Evolutionary conservation across 257 asterid genomes (phyloP), one percentile per base, ranked within the genome.

Genomic region (Solanum microdontum): DNA sequence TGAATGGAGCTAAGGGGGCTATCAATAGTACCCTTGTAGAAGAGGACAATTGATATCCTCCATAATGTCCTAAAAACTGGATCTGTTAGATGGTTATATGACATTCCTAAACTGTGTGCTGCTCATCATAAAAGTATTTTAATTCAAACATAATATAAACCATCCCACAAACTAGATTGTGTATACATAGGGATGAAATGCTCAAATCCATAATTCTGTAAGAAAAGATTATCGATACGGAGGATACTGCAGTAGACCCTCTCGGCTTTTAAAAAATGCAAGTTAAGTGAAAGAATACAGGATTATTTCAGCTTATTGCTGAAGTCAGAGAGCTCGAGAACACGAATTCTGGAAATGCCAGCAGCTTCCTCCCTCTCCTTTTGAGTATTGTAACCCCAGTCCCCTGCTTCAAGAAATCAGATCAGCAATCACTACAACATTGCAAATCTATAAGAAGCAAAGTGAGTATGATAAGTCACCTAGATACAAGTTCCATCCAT

Each of bases 321-420:
- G 83, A 97, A 97, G 82, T 95, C 98, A 4, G 96, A 91, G 88
- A 97, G 91, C 90, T 88, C 96, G 91, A 97, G 90, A 82, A 94
- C 40, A 45, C 55, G 93, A 88, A 95, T 95, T 89, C 99, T 93
- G 85, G 98, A 82, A 73, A 95, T 90, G 73, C 88, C 86, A 82
- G 94, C 94, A 28, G 99, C 99, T 76, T 94, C 99, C 17, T 95
- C 97, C 64, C 99, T 92, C 90, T 97, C 99, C 30, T 92, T 95
- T 51, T 68, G 90, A 43, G 99, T 97, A 92, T 97, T 95, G 86
- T 96, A 95, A 58, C 99, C 99, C 99, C 99, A 97, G 88, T 97
- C 98, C 87, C 97, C 98, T 95, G 96, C 72, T 87, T 88, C 88
- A 48, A 51, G 48, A 72, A 86, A 87, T 68, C 51, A 68, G 87